Percentiles rank a stretch among this genome's conserved stretches.
Evolutionary conservation across 2,329 filamentous ascomycete genomes (phyloP).

Genomic region (Teratosphaeria nubilosa): DNA sequence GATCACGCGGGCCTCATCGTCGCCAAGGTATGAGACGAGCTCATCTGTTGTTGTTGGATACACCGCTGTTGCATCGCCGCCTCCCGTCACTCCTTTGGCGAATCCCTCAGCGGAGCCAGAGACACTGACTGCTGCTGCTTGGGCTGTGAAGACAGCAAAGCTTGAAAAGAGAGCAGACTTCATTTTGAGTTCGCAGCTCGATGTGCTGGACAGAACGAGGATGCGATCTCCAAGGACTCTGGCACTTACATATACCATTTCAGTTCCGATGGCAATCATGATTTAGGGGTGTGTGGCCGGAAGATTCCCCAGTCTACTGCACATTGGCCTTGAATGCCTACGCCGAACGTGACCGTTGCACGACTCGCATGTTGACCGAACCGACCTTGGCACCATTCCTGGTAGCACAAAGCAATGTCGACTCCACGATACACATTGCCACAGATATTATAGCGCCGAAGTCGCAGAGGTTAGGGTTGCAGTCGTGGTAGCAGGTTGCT

Average conservation of each 20-base stretch:
- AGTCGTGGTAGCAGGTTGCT: background rate
- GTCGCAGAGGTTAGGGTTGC: background rate
- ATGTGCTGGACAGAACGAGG: background rate
- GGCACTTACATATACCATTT: background rate
- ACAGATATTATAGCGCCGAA: background rate
- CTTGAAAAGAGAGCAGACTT: background rate
- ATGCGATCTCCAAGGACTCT: background rate
- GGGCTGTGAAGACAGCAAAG: slow-evolving; percentile 1
- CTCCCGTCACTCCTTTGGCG: slow-evolving; percentile 49
- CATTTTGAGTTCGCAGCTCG: background rate
- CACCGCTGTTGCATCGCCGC: slow-evolving; percentile 39
- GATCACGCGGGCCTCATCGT: slow-evolving; percentile 46
- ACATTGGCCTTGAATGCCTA: background rate
- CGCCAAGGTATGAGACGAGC: slow-evolving; percentile 50
- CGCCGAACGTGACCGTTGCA: background rate
- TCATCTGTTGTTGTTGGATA: slow-evolving; percentile 34
- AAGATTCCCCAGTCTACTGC: background rate
- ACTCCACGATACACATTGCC: background rate
- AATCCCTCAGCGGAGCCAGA: slow-evolving; percentile 37
- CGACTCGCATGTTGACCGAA: background rate
- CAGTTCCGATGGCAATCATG: background rate
- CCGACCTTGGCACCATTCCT: background rate
- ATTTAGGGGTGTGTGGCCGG: background rate
- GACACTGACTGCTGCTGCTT: slow-evolving; percentile 1
- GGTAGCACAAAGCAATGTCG: background rate